Evolutionary conservation across 352 stramenopile species (phyloP), one percentile per base, ranked within the genome.

Genomic region (Phytophthora aleatoria): DNA sequence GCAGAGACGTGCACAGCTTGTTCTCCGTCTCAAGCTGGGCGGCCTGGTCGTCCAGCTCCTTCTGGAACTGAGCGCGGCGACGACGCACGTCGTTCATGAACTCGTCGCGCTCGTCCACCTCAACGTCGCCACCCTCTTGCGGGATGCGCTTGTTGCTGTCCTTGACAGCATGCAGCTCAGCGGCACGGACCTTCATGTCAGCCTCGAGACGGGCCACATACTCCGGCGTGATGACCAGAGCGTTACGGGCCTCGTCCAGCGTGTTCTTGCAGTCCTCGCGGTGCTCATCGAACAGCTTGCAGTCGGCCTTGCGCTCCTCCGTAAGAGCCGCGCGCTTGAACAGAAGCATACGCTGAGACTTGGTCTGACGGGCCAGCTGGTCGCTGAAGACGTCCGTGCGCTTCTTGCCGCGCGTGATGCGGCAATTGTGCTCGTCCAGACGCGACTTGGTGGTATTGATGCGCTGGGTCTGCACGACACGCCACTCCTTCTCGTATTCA

Each of bases 61-160:
- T 90, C 73, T 95, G 87, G 79, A 94, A 95, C 55, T 89, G 79
- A 4, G 67, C 73, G 50, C 87, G 87, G 54, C 85, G 87, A 45
- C 75, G 72, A 36, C 87, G 87, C 7, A 94, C 85, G 10, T 94
- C 84, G 67, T 95, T 95, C 87, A 95, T 95, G 61, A 94, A 95
- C 69, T 91, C 83, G 55, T 95, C 87, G 48, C 87, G 83, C 57
- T 93, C 82, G 54, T 95, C 85, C 15, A 93, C 69, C 53, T 92
- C 85, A 1, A 51, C 31, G 65, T 93, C 83, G 11, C 81, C 79
- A 36, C 87, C 87, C 53, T 95, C 87, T 54, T 88, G 82, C 20
- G 82, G 69, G 12, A 80, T 93, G 50, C 85, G 87, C 80, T 95
- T 81, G 81, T 95, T 95, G 74, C 82, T 92, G n/a, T 89, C 82